Evolutionary conservation across 768 basidiomycete genomes (phyloP), one percentile per base, ranked within the genome.

Genomic region (Agaricus blazei): DNA sequence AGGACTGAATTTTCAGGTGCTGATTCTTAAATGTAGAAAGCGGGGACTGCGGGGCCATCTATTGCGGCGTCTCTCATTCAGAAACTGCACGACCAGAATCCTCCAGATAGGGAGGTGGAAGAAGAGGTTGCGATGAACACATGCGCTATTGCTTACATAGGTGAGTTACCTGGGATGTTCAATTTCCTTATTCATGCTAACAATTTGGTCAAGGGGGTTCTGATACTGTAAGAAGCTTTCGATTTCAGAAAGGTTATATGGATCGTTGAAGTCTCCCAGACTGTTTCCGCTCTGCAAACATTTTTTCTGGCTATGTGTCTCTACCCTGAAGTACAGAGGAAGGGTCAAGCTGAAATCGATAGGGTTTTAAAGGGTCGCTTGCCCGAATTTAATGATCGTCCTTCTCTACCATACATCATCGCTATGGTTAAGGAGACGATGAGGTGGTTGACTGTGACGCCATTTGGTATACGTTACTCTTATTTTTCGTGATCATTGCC

Each of bases 341-440:
- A 60, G 40, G 76, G 73, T 0, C 78, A 77, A 52, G 65, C 61
- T 9, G 76, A 80, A 59, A 62, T 79, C 14, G 77, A 78, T 57
- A 36, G 46, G 0, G 67, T 78, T 8, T 60, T 77, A 9, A 70
- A 70, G 11, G 65, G 64, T 27, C 65, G 74, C 4, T 59, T 77
- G 3, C 78, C 76, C 1, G 63, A 64, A 9, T 68, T 72, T 28
- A 57, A 59, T 5, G 75, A 76, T 51, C 47, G 65, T 38, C 53
- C 52, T 8, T 52, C 54, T 26, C 62, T 79, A 9, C 73, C 71
- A 2, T 79, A 74, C 51, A 53, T 75, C 23, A 65, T 71, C 28
- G 67, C 67, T 1, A 56, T 75, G 9, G 43, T 74, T 23, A 67
- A 70, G 49, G 74, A 76, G 48, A 48, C 58, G 0, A 48, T 57